Evolutionary conservation across 2,329 filamentous ascomycete species (phyloP), one percentile per base, ranked within the genome.

Genomic region (Exophiala aquamarina): DNA sequence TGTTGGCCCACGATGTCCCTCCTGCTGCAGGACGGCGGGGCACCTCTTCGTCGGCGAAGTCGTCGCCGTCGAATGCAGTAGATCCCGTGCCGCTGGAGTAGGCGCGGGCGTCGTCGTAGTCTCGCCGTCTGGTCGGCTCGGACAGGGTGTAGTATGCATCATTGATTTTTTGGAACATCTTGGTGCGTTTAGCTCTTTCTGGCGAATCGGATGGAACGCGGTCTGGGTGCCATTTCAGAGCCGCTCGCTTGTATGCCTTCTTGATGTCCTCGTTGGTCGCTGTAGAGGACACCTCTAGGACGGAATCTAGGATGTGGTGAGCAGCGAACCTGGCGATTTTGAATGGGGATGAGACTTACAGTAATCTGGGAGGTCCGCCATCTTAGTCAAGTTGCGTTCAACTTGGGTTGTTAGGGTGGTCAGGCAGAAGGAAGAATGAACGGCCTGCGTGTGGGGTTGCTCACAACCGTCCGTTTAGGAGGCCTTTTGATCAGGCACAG

Each of bases 91-190:
- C 66, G n/a, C 62, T 59, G 62, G 80, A 81, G 59, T 81, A 79
- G 41, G 63, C 70, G 29, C 86, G 80, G 49, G 89, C 82, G 43
- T 80, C 75, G 63, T 97, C 92, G 71, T 96, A 97, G 50, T 95
- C 89, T 52, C 82, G 78, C 43, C 92, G 83, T 20, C 92, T 82
- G 0, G 75, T 70, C 7, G 84, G 64, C 65, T 97, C 91, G 0
- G 88, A 95, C 20, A 97, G 83, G 0, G 88, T 91, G 68, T 89
- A 95, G 75, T 95, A 95, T 54, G 90, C 89, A 63, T 95, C 90
- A 71, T 94, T 95, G 62, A 95, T 87, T 56, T 87, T 81, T 68
- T 95, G 90, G 73, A 95, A 95, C 65, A 85, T 85, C 63, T 87
- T 87, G 4, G 93, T 98, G 62, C 91, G 87, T 10, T 80, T 69